Percentiles rank a stretch among this genome's conserved stretches.
Conservation (phyloP, 2,329 filamentous ascomycete species). For the Sporothrix phasma region DNA sequence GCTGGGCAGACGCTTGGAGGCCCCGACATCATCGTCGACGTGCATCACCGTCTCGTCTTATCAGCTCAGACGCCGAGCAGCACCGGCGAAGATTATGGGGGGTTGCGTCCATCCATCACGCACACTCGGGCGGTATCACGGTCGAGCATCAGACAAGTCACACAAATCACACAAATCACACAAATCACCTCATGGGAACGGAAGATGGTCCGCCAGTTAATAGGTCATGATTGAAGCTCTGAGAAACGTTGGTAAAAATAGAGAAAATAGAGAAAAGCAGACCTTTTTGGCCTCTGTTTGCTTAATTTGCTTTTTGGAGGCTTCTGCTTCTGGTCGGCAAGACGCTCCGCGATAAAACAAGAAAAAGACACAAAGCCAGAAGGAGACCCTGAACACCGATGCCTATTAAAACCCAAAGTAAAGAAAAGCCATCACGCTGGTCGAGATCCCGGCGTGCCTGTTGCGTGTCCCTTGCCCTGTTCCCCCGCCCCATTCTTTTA, state of each 20-base stretch:
- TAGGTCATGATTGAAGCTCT: neutral
- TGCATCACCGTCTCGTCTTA: neutral
- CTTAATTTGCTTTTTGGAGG: neutral
- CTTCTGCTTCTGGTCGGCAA: neutral
- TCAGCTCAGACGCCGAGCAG: neutral
- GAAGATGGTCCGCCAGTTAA: neutral
- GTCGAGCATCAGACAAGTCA: no score
- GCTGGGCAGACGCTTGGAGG: neutral
- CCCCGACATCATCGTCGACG: neutral
- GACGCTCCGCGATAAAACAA: neutral
- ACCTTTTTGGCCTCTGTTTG: constrained; percentile 4
- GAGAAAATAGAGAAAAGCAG: neutral
- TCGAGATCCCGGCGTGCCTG: neutral
- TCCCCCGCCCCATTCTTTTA: neutral
- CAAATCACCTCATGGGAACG: neutral
- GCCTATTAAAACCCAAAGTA: neutral
- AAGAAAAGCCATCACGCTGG: neutral
- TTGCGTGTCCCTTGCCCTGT: neutral
- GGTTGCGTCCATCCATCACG: no score
- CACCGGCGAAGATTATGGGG: neutral
- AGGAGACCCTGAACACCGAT: neutral
- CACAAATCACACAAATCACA: neutral
- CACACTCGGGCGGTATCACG: no score
- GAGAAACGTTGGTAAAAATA: no score
- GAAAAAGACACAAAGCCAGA: neutral